These are phyloP conservation scores for Tothia fuscella DNA, from an alignment of 2,329 filamentous ascomycete species.

Conservation along the genomic window DNA sequence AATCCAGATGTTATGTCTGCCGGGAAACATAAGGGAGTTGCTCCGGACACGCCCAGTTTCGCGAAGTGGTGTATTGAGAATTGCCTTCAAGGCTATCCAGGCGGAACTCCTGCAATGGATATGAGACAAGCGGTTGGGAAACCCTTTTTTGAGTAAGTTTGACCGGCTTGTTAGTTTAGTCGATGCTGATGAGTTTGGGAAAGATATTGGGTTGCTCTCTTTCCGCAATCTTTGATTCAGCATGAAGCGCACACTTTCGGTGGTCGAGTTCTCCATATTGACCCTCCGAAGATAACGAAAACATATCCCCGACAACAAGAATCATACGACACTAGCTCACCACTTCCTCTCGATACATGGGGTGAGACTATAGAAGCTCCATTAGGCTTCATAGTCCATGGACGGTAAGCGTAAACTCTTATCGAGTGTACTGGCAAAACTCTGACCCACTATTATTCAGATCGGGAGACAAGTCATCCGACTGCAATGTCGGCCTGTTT, in stretches of 20 bases:
- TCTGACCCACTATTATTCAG: no score
- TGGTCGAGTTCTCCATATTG: not conserved
- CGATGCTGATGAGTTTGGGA: no score
- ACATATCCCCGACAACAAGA: conserved; percentile 2
- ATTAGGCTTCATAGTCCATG: conserved; percentile 6
- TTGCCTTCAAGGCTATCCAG: conserved; percentile 4
- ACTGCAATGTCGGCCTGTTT: conserved; percentile 11
- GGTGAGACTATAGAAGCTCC: conserved; percentile 1
- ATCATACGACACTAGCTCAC: conserved; percentile 2
- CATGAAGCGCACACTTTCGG: conserved; percentile 10
- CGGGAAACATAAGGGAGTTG: not conserved
- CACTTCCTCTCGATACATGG: not conserved
- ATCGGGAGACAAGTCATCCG: conserved; percentile 3
- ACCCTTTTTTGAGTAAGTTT: conserved; percentile 23
- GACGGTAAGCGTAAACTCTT: not conserved
- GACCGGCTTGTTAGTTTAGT: no score
- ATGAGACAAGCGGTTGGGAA: conserved; percentile 20
- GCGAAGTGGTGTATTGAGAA: conserved; percentile 12
- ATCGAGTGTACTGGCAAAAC: not conserved
- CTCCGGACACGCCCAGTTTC: conserved; percentile 9
- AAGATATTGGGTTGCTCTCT: conserved; percentile 16
- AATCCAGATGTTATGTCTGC: conserved; percentile 1
- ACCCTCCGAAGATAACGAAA: not conserved
- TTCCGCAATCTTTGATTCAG: conserved; percentile 15
- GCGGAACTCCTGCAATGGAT: conserved; percentile 15